These are phyloP conservation scores for Colletotrichum sp. DNA, from an alignment of 2,329 filamentous ascomycete species.

Conservation along the genomic window DNA sequence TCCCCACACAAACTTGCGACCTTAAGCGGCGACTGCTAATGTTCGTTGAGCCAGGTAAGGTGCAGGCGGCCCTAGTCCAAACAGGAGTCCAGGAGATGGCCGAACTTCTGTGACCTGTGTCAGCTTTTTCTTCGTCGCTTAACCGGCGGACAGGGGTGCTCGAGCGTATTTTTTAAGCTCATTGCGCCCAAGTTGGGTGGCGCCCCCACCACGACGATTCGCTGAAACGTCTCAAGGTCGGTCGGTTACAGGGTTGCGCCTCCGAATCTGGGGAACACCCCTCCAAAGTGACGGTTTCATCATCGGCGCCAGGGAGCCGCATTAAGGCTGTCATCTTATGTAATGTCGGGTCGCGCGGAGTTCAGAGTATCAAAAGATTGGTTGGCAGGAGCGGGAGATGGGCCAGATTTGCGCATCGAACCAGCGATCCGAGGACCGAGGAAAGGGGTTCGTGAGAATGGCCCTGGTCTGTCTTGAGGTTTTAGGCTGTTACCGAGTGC, in stretches of 20 bases:
- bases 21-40: background rate
- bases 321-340: background rate
- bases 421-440: background rate
- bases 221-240: conserved; percentile 19
- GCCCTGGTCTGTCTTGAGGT: background rate
- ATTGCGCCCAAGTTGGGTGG: background rate
- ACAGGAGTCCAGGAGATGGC: conserved; percentile 10
- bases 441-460: background rate
- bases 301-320: background rate
- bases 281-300: background rate
- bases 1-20: background rate
- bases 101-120: conserved; percentile 1
- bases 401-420: background rate
- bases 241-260: conserved; percentile 8
- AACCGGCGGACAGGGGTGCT: background rate
- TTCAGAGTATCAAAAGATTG: background rate
- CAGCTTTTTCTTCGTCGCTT: background rate
- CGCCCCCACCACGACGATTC: conserved; percentile 4
- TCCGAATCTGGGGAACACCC: conserved; percentile 5
- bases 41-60: background rate
- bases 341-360: background rate
- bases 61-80: conserved; percentile 3
- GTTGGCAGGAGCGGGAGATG: conserved; percentile 14
- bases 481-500: background rate
- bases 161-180: background rate